Base-by-base conservation (phyloP, 345 rosid species). In the Salix suchowensis region DNA sequence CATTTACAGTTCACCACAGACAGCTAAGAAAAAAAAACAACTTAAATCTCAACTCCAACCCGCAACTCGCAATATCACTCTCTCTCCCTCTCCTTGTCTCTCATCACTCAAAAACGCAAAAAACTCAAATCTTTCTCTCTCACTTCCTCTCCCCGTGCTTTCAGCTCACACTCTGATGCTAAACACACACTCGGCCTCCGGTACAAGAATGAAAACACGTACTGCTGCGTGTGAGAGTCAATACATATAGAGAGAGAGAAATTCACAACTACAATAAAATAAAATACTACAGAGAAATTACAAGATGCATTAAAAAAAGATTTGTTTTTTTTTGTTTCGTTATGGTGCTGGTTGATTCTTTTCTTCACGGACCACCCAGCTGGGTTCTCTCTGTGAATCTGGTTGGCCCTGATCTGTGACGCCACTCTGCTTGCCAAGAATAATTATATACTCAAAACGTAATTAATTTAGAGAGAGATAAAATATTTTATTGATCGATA, bases 331-430 rank as follows among this genome's bases (percentile, higher is more conserved):
- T 70, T 76, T 74, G 66, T 65, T 72, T 77, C 62, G 23, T 58
- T 79, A 48, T 50, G 74, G 10, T 75, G 66, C 54, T 26, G 79
- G 62, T 79, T 67, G 88, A 83, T 83, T 86, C 83, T 55, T 81
- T 86, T 26, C 82, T 82, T 83, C 82, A 81, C 74, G 80, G 77
- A 78, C 61, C 67, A 19, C 67, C 82, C 76, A 74, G 64, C 37
- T 52, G 82, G 84, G 75, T 19, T 58, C 78, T 72, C 77, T 61
- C 67, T 60, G 37, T 80, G 15, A 37, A 48, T 32, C 21, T 70
- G 18, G 67, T 0, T 55, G 72, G 46, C 61, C 70, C 66, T 60
- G 70, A 76, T 77, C 74, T 50, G 32, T 73, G 76, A 65, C 81
- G 55, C 80, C 64, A 77, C 68, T 67, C 34, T 64, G 64, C 60